Conservation (phyloP, 78 protist species). For the Planoprotostelium fungivorum region DNA sequence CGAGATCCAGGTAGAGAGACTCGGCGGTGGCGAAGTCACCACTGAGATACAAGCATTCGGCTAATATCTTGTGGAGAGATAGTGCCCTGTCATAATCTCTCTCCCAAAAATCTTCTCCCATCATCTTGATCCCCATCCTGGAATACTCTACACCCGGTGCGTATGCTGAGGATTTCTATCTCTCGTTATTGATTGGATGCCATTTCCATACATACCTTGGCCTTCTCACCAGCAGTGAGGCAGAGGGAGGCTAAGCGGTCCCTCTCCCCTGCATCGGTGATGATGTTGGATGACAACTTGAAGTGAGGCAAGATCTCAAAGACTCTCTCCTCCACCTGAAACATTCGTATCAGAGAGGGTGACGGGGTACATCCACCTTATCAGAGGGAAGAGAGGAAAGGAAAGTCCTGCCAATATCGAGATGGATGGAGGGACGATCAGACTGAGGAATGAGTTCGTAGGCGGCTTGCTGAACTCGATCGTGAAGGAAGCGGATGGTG, state of each 20-base stretch:
- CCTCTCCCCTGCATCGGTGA: neutral
- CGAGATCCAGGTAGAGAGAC: neutral
- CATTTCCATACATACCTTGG: neutral
- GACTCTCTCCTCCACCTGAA: neutral
- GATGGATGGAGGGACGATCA: neutral
- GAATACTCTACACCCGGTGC: neutral
- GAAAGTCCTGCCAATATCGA: neutral
- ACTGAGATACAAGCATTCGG: neutral
- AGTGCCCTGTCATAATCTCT: neutral
- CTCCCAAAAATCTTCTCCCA: neutral
- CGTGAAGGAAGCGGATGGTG: neutral
- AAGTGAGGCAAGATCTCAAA: neutral
- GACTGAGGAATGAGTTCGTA: neutral
- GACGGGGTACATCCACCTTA: neutral
- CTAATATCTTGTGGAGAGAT: neutral
- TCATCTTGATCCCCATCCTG: neutral
- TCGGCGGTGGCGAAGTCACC: neutral
- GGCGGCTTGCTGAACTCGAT: neutral
- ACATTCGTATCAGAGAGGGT: neutral
- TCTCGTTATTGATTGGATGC: neutral
- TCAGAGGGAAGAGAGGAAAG: neutral
- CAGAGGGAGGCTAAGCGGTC: neutral
- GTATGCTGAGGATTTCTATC: neutral
- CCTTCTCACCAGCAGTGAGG: neutral
- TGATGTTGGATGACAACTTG: neutral